Percentiles rank a stretch among this genome's conserved stretches.
Conservation (phyloP, 1,284 basidiomycete species). For the Rhizoctonia solani region DNA sequence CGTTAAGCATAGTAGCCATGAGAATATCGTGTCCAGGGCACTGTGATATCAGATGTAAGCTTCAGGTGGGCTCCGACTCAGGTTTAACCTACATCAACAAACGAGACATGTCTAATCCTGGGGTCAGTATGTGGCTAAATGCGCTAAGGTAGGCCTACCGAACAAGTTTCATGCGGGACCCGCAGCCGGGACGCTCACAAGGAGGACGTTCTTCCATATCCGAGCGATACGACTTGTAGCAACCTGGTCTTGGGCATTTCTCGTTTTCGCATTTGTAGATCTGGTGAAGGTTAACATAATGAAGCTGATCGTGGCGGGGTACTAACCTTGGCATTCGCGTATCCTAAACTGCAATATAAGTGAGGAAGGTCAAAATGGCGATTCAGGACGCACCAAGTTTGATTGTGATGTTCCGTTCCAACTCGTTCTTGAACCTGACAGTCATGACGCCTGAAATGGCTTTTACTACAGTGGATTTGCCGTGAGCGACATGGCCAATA, state of each 20-base stretch:
- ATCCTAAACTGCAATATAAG: constrained; percentile 50
- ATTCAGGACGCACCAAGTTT: constrained; percentile 66
- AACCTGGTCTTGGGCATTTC: constrained; percentile 89
- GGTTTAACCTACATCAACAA: constrained; percentile 67
- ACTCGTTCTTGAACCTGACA: constrained; percentile 98
- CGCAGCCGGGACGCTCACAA: constrained; percentile 93
- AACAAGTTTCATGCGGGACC: constrained; percentile 85
- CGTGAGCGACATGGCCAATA: constrained; percentile 97
- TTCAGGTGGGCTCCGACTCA: not conserved
- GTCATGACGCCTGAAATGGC: constrained; percentile 99
- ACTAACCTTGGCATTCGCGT: constrained; percentile 94
- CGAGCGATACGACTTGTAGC: constrained; percentile 91
- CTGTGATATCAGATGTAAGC: not conserved
- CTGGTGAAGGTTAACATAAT: constrained; percentile 49
- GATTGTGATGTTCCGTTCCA: constrained; percentile 98
- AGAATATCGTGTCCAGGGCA: constrained; percentile 95
- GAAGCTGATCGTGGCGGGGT: not conserved
- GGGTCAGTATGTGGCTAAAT: constrained; percentile 16
- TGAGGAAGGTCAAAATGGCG: not conserved
- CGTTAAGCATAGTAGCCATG: constrained; percentile 99
- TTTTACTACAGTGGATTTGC: constrained; percentile 98
- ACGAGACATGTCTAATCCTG: constrained; percentile 79
- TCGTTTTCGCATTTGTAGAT: constrained; percentile 98
- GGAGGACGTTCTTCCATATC: constrained; percentile 92
- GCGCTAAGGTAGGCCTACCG: constrained; percentile 46